A percentile compares a stretch with the other conserved stretches of the same genome.
Conservation (phyloP, 2,329 filamentous ascomycete species). For the Paecilomyces dactylethromorphus region DNA sequence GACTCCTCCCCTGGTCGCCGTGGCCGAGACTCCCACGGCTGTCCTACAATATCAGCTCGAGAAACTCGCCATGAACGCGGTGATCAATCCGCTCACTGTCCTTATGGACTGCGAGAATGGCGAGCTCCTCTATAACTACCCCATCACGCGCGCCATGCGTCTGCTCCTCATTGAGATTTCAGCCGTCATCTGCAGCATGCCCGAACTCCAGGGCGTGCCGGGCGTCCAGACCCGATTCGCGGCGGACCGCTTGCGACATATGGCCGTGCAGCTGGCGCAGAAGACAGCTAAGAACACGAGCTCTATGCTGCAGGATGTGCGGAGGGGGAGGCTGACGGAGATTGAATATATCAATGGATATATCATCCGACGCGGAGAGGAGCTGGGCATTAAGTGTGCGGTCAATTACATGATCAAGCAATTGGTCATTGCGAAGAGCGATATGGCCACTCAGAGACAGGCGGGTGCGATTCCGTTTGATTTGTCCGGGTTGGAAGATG, state of each 20-base stretch:
- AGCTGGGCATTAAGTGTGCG: conserved; percentile 64
- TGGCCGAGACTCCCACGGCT: conserved; percentile 51
- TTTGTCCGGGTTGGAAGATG: conserved; percentile 7
- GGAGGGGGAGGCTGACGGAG: conserved; percentile 60
- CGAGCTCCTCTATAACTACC: conserved; percentile 60
- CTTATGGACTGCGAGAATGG: conserved; percentile 72
- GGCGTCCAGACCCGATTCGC: conserved; percentile 55
- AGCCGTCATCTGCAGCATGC: conserved; percentile 63
- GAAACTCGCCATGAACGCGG: conserved; percentile 65
- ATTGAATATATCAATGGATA: conserved; percentile 86
- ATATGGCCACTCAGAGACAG: conserved; percentile 32
- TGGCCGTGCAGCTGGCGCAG: conserved; percentile 50
- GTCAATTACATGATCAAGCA: conserved; percentile 67
- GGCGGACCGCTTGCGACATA: conserved; percentile 54
- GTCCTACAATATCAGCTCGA: conserved; percentile 72
- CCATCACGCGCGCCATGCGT: conserved; percentile 60
- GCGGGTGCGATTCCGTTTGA: conserved; percentile 27
- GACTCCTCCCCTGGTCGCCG: conserved; percentile 55
- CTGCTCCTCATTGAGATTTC: conserved; percentile 69
- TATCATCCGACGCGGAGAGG: conserved; percentile 65
- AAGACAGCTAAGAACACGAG: conserved; percentile 54
- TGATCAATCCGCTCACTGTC: conserved; percentile 76
- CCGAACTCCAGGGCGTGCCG: conserved; percentile 61
- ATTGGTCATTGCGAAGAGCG: conserved; percentile 65
- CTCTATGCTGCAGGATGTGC: conserved; percentile 62